A percentile compares a stretch with the other conserved stretches of the same genome.
Evolutionary conservation across 2,329 filamentous ascomycete genomes (phyloP).

Genomic region (Ceratocystis huliohia): DNA sequence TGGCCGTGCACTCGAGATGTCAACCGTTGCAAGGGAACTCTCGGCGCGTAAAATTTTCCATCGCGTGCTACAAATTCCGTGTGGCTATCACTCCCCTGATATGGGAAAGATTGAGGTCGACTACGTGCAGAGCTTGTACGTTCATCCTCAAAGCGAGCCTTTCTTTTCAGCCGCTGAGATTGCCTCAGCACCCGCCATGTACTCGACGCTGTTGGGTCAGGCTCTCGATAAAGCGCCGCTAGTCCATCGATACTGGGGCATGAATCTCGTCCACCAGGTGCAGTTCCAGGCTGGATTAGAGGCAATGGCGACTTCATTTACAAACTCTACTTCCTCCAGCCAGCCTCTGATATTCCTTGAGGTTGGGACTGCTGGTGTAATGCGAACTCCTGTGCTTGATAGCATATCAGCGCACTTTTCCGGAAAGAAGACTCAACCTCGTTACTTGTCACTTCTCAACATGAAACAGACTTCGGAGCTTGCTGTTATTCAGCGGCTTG

Average conservation of each 20-base stretch:
- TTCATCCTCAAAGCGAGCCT: neutral
- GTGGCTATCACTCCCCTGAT: conserved; percentile 36
- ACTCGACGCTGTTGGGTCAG: conserved; percentile 32
- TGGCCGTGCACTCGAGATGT: conserved; percentile 28
- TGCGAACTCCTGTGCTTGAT: conserved; percentile 31
- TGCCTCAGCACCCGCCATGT: conserved; percentile 27
- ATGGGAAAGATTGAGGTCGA: conserved; percentile 31
- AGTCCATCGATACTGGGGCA: conserved; percentile 33
- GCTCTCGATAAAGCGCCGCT: conserved; percentile 22
- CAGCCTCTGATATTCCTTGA: conserved; percentile 32
- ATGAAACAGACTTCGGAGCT: conserved; percentile 21
- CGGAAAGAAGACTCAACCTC: conserved; percentile 4
- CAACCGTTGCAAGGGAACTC: conserved; percentile 28
- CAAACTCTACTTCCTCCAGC: conserved; percentile 14
- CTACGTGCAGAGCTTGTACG: conserved; percentile 25
- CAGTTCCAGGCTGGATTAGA: conserved; percentile 33
- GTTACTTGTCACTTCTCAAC: conserved; percentile 18
- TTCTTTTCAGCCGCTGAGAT: neutral
- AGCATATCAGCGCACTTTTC: conserved; percentile 25
- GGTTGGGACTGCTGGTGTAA: conserved; percentile 30
- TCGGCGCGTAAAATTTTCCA: conserved; percentile 27
- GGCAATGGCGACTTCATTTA: conserved; percentile 26
- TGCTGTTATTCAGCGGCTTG: conserved; percentile 27
- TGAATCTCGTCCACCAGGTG: conserved; percentile 36
- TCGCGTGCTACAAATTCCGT: conserved; percentile 29